Conservation (phyloP, 805 yeast species). For the Yamadazyma laniorum region DNA sequence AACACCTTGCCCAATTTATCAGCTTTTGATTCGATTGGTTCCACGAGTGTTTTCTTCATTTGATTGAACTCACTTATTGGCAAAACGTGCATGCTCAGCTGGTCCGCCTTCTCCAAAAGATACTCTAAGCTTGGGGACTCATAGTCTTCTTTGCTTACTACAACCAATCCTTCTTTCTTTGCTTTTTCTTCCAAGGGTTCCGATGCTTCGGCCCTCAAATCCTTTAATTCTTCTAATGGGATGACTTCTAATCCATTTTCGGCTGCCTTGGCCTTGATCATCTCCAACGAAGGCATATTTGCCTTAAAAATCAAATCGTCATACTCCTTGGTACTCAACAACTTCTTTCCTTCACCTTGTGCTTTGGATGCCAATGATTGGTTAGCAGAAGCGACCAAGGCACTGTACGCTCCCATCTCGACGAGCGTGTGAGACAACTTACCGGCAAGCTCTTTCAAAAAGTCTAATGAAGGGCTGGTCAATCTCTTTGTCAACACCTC, state of each 20-base stretch:
- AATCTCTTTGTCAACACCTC: slow-evolving; percentile 20
- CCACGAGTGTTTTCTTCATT: slow-evolving; percentile 11
- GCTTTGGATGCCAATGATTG: slow-evolving; percentile 29
- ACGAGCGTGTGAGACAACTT: slow-evolving; percentile 9
- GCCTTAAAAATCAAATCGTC: slow-evolving; percentile 31
- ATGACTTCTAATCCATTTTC: slow-evolving; percentile 28
- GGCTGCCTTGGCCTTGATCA: slow-evolving; percentile 23
- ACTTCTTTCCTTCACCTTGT: slow-evolving; percentile 13
- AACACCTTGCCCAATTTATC: slow-evolving; percentile 15
- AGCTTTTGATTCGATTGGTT: slow-evolving; percentile 17
- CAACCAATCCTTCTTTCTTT: slow-evolving; percentile 17
- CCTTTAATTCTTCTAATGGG: slow-evolving; percentile 23
- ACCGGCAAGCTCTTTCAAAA: slow-evolving; percentile 24
- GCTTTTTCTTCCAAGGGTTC: slow-evolving; percentile 19
- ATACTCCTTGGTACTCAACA: slow-evolving; percentile 21
- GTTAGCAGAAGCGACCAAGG: slow-evolving; percentile 1
- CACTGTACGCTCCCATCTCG: slow-evolving; percentile 10
- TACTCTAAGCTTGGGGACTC: slow-evolving; percentile 16
- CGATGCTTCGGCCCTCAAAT: slow-evolving; percentile 12
- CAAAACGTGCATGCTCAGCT: slow-evolving; percentile 11
- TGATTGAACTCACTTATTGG: slow-evolving; percentile 14
- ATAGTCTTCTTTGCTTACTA: slow-evolving; percentile 18
- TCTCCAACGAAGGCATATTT: slow-evolving; percentile 27
- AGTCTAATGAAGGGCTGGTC: slow-evolving; percentile 27
- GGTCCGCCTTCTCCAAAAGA: slow-evolving; percentile 12